phyloP scores from a whole-genome alignment of 768 basidiomycete species.

The Boletus pseudo-olivaceus region DNA sequence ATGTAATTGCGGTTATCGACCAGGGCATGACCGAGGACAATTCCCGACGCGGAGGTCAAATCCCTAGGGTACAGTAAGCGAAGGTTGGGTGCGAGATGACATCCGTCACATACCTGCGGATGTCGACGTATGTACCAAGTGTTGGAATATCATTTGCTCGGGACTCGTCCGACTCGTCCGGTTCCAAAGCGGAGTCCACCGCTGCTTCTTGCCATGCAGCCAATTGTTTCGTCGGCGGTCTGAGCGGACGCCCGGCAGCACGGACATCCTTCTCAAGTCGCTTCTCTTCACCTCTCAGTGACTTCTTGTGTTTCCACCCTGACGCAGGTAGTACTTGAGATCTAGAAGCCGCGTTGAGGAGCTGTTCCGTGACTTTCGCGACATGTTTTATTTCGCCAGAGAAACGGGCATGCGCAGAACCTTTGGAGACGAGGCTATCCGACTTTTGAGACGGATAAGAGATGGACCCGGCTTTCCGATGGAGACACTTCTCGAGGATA shows the following conservation, averaged over 20 bases:
- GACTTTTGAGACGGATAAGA: not conserved
- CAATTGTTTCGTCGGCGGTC: constrained; percentile 25
- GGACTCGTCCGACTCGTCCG: constrained; percentile 13
- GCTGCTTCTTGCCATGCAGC: constrained; percentile 24
- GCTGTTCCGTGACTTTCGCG: constrained; percentile 25
- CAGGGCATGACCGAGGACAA: constrained; percentile 30
- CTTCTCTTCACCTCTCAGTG: constrained; percentile 39
- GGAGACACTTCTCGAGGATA: constrained; percentile 10
- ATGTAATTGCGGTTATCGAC: constrained; percentile 28
- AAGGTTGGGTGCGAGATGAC: not conserved
- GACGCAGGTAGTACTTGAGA: constrained; percentile 19
- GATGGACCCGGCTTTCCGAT: not conserved
- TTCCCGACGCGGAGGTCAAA: constrained; percentile 20
- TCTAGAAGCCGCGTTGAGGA: constrained; percentile 35
- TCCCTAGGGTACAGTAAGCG: constrained; percentile 19
- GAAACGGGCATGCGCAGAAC: not conserved
- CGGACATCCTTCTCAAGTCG: constrained; percentile 30
- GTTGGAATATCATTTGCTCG: constrained; percentile 18
- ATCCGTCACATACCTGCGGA: constrained; percentile 41
- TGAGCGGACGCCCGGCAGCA: constrained; percentile 4
- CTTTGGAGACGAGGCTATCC: not conserved
- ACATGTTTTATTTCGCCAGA: constrained; percentile 8
- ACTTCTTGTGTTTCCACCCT: constrained; percentile 37
- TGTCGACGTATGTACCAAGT: constrained; percentile 52
- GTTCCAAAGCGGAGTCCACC: constrained; percentile 6